Evolutionary conservation across 2,329 filamentous ascomycete species (phyloP).

Genomic region (Graphilbum ipis-grandicollis): DNA sequence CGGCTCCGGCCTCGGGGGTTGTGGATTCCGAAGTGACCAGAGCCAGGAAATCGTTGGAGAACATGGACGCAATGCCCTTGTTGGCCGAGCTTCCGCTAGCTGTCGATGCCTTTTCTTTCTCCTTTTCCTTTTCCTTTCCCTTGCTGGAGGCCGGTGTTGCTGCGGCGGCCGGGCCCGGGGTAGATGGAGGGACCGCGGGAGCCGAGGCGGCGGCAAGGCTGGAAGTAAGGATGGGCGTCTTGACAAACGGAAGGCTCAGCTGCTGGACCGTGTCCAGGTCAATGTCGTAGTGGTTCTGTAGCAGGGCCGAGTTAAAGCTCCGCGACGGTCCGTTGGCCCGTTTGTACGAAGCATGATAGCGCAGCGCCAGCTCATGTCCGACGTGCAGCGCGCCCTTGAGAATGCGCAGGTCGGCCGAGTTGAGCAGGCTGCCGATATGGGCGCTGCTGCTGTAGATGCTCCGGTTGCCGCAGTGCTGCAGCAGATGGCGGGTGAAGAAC

Average conservation of each 20-base stretch:
- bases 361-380: conserved; percentile 71
- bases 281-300: conserved; percentile 73
- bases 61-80: conserved; percentile 37
- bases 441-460: conserved; percentile 91
- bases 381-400: conserved; percentile 66
- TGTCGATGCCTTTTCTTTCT: not conserved
- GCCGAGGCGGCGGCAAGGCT: conserved; percentile 22
- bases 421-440: conserved; percentile 74
- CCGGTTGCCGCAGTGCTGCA: conserved; percentile 92
- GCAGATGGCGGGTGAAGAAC: conserved; percentile 67
- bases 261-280: conserved; percentile 68
- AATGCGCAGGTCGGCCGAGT: conserved; percentile 68
- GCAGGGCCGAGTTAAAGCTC: conserved; percentile 52
- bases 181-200: not conserved
- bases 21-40: conserved; percentile 23
- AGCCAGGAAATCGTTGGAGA: conserved; percentile 70
- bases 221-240: conserved; percentile 43
- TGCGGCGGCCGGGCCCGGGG: not conserved
- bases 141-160: conserved; percentile 27
- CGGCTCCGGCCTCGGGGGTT: conserved; percentile 29
- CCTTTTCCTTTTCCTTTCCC: conserved; percentile 52
- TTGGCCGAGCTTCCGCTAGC: conserved; percentile 15
- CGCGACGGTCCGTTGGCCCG: conserved; percentile 48
- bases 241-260: conserved; percentile 67
- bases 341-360: conserved; percentile 81